Evolutionary conservation across 495 filamentous ascomycete species (phyloP).

Genomic region (Schizothecium vesticola): DNA sequence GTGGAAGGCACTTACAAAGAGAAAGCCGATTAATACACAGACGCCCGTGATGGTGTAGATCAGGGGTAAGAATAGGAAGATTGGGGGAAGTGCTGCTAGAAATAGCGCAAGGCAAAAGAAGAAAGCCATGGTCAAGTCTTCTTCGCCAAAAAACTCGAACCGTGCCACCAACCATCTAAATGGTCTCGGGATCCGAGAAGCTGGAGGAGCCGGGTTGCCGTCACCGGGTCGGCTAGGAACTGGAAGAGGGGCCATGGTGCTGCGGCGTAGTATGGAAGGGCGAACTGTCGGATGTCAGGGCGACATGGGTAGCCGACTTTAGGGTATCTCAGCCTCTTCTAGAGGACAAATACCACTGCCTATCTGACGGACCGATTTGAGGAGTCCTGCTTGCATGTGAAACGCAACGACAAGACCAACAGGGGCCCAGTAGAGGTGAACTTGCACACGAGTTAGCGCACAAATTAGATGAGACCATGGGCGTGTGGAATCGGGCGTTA

Average conservation of each 20-base stretch:
- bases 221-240: not conserved
- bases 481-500: no score
- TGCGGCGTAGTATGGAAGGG: not conserved
- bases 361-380: not conserved
- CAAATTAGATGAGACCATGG: not conserved
- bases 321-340: not conserved
- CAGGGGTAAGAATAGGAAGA: slow-evolving; percentile 16
- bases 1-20: slow-evolving; percentile 21
- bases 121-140: slow-evolving; percentile 12
- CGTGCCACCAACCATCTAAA: not conserved
- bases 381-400: not conserved
- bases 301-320: not conserved
- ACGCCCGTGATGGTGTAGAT: slow-evolving; percentile 16
- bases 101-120: slow-evolving; percentile 9
- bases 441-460: not conserved
- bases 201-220: not conserved
- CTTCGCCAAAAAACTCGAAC: slow-evolving; percentile 8
- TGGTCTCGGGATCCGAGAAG: not conserved
- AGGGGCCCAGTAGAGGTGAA: not conserved
- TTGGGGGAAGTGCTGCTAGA: not conserved
- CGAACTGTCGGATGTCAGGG: not conserved
- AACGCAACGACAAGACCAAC: not conserved
- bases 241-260: not conserved
- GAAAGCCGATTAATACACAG: slow-evolving; percentile 9
- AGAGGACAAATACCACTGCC: not conserved